Evolutionary conservation across 2,329 filamentous ascomycete species (phyloP), one percentile per base, ranked within the genome.

Genomic region (Monascus ruber): DNA sequence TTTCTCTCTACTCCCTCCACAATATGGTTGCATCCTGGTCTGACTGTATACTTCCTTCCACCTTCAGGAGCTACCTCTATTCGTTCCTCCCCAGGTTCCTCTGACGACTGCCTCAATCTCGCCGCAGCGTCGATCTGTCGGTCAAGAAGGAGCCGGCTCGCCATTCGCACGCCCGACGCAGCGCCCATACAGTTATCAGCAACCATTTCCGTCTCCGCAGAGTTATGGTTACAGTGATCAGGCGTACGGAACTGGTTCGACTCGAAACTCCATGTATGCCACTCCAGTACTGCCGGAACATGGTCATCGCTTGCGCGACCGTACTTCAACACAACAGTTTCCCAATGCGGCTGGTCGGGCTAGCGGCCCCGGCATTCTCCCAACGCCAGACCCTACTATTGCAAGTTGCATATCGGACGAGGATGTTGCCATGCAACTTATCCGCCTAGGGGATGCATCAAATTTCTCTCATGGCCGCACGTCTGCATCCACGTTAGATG

Each of bases 381-480:
- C 88, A 17, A 98, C 91, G 2, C 91, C 91, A 25, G 91, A 96
- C 53, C 89, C 89, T n/a, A 98, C 91, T 8, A 84, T 96, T 51
- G 85, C 85, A 39, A 96, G 89, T 65, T 93, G 86, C 62, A 89
- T 98, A 62, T 96, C 89, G 9, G 91, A 98, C 59, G 91, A 98
- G 63, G 91, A 98, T 64, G 91, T 96, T 45, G 91, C 91, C 41
- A 81, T 95, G 58, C 91, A 96, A 66, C 72, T 98, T 54, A 96
- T 98, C 81, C 83, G 89, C 51, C 76, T 98, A 39, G 88, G 91
- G 34, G 88, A 95, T 59, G 85, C 88, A 51, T 91, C 87, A 41
- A 94, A 94, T 59, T 83, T 93, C 55, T 94, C 87, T 1, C 85
- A 94, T 54, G 88, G 87, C 39, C 83, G 89, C 49, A 94, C 86